Evolutionary conservation across 1,284 basidiomycete species (phyloP).

Genomic region (Rhodotorula sp.): DNA sequence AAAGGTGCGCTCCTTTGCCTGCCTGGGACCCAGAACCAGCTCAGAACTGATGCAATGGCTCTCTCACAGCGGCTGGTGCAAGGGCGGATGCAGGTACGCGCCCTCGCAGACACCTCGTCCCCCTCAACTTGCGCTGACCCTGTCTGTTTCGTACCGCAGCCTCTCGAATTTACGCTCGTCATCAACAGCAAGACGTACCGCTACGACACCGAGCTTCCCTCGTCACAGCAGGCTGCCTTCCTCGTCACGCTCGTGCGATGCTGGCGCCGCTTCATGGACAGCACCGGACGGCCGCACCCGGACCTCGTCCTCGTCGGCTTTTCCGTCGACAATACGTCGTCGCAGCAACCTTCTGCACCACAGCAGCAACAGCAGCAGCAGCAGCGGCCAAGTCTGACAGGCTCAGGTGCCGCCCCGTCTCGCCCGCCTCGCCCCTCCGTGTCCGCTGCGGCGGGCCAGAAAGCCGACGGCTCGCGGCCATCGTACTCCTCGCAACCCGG

Average conservation of each 20-base stretch:
- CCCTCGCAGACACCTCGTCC: neutral
- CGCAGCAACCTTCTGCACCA: neutral
- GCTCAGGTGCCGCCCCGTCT: neutral
- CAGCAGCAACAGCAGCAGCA: neutral
- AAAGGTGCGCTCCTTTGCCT: slow-evolving; percentile 58
- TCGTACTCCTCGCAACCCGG: slow-evolving; percentile 5
- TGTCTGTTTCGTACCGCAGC: slow-evolving; percentile 2
- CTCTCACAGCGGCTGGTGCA: slow-evolving; percentile 17
- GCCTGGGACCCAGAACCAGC: neutral
- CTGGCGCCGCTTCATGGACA: slow-evolving; percentile 57
- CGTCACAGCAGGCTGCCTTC: slow-evolving; percentile 69
- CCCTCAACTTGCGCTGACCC: neutral
- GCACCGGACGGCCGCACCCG: slow-evolving; percentile 28
- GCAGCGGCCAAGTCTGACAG: neutral
- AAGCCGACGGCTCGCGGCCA: neutral
- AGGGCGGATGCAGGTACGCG: slow-evolving; percentile 12
- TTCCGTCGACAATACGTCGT: slow-evolving; percentile 33
- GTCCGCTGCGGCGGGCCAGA: neutral
- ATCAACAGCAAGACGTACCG: slow-evolving; percentile 75
- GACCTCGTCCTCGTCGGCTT: slow-evolving; percentile 41
- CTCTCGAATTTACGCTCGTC: slow-evolving; percentile 67
- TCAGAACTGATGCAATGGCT: neutral
- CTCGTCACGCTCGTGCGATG: slow-evolving; percentile 67
- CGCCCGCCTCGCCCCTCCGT: neutral
- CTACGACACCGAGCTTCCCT: slow-evolving; percentile 75